phyloP scores from a whole-genome alignment of 2,329 filamentous ascomycete genomes.

The Alternaria sp. region DNA sequence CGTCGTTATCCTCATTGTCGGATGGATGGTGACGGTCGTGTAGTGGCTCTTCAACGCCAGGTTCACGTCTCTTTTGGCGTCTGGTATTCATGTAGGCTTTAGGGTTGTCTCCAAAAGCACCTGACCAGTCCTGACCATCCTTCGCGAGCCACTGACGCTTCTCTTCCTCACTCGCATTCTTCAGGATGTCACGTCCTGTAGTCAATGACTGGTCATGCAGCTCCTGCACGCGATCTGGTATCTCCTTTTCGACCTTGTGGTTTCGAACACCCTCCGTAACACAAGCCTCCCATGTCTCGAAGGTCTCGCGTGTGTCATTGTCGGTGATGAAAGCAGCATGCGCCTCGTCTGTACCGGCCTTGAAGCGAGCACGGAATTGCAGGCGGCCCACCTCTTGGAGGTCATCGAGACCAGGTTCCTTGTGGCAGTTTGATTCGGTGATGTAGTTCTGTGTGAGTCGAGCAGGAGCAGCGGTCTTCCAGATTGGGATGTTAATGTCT shows the following conservation, averaged over 20 bases:
- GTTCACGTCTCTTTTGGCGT: slow-evolving; percentile 63
- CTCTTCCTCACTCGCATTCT: slow-evolving; percentile 72
- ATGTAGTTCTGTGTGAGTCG: slow-evolving; percentile 92
- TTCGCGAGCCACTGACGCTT: slow-evolving; percentile 79
- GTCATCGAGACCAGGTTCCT: slow-evolving; percentile 74
- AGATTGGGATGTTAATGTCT: slow-evolving; percentile 87
- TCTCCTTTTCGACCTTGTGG: slow-evolving; percentile 72
- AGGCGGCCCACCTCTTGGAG: slow-evolving; percentile 82
- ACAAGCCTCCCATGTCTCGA: slow-evolving; percentile 93
- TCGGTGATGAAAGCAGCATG: slow-evolving; percentile 84
- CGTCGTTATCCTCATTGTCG: slow-evolving; percentile 51
- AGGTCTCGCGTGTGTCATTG: slow-evolving; percentile 90
- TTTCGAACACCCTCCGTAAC: slow-evolving; percentile 82
- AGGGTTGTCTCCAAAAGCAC: slow-evolving; percentile 82
- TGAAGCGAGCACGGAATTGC: slow-evolving; percentile 81
- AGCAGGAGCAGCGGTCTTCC: slow-evolving; percentile 76
- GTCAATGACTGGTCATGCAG: slow-evolving; percentile 83
- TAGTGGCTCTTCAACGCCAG: slow-evolving; percentile 59
- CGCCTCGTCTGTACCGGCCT: slow-evolving; percentile 85
- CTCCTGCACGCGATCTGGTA: slow-evolving; percentile 74
- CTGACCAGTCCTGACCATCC: slow-evolving; percentile 84
- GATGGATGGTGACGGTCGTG: slow-evolving; percentile 59
- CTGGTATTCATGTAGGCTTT: slow-evolving; percentile 62
- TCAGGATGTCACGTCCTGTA: slow-evolving; percentile 80
- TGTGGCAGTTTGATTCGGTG: slow-evolving; percentile 74